A percentile compares a stretch with the other conserved stretches of the same genome.
phyloP scores from a whole-genome alignment of 192 early-diverging fungal genomes.

The Irineochytrium annulatum region DNA sequence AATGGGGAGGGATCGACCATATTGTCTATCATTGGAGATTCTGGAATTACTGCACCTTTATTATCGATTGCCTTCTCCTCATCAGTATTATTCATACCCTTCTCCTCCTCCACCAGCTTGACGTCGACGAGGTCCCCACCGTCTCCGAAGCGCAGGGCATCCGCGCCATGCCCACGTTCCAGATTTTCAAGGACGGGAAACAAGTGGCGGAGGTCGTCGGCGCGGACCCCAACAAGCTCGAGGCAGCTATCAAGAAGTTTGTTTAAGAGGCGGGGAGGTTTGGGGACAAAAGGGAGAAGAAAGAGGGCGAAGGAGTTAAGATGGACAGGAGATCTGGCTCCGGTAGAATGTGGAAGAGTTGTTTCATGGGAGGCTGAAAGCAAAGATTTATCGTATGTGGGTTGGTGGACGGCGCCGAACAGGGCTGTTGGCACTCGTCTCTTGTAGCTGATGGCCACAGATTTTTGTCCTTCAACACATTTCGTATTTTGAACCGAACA shows the following conservation, averaged over 20 bases:
- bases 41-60: slow-evolving; percentile 43
- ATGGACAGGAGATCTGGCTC: no score
- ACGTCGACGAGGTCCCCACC: slow-evolving; percentile 53
- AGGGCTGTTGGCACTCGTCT: no score
- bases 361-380: no score
- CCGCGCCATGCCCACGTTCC: slow-evolving; percentile 80
- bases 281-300: no score
- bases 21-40: slow-evolving; percentile 26
- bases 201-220: slow-evolving; percentile 77
- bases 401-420: no score
- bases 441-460: no score
- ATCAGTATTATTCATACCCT: slow-evolving; percentile 24
- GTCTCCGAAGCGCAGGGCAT: slow-evolving; percentile 43
- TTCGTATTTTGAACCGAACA: no score
- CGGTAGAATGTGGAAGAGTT: no score
- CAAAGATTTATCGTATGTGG: no score
- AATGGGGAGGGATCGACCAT: background rate
- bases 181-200: slow-evolving; percentile 71
- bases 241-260: slow-evolving; percentile 26
- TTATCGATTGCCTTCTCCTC: slow-evolving; percentile 30
- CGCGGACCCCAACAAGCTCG: slow-evolving; percentile 69
- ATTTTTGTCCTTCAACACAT: no score
- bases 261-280: no score
- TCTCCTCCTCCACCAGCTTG: slow-evolving; percentile 39
- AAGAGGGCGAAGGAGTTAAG: no score